Evolutionary conservation across 2,329 filamentous ascomycete species (phyloP), one percentile per base, ranked within the genome.

Genomic region (Eutypella sp.): DNA sequence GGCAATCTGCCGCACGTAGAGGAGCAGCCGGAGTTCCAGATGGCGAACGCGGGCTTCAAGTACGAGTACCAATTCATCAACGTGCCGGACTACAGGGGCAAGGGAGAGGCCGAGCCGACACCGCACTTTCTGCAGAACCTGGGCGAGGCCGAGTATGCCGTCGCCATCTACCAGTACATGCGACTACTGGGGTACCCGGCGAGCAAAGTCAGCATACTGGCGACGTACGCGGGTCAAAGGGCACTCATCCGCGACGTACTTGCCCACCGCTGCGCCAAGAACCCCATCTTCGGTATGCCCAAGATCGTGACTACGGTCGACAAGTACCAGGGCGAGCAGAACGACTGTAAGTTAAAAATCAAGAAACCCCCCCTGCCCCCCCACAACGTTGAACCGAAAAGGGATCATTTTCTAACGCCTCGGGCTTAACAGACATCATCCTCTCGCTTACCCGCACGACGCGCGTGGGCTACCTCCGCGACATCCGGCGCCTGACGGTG

Each of bases 261-360:
- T 42, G 73, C 71, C 13, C 88, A 95, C 62, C 79, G 93, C 47
- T 99, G 93, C 66, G 85, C 83, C 31, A 85, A 81, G 57, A 95
- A 90, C 57, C 72, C 83, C 2, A 72, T 97, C 18, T 99, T 99
- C 67, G 91, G 92, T 8, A 71, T 96, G 66, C 93, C 93, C 16
- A 87, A 85, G 66, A 85, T 87, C 44, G 89, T 99, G 23, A 91
- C 89, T 3, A 99, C 95, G 5, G 92, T 99, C 52, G 93, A 99
- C 71, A 96, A 96, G 66, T 99, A 97, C 61, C 93, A 99, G 71
- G 95, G 93, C 64, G 93, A 99, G 73, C 93, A 99, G 69, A 99
- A 99, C 67, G 93, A 99, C 62, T 97, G 89, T 93, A 76, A 76
- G 87, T 81, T 46, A 33, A 24, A 18, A n/a, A n/a, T n/a, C n/a